These are phyloP conservation scores for Arthrinium phaeospermum DNA, from an alignment of 2,329 filamentous ascomycete species.

Conservation along the genomic window DNA sequence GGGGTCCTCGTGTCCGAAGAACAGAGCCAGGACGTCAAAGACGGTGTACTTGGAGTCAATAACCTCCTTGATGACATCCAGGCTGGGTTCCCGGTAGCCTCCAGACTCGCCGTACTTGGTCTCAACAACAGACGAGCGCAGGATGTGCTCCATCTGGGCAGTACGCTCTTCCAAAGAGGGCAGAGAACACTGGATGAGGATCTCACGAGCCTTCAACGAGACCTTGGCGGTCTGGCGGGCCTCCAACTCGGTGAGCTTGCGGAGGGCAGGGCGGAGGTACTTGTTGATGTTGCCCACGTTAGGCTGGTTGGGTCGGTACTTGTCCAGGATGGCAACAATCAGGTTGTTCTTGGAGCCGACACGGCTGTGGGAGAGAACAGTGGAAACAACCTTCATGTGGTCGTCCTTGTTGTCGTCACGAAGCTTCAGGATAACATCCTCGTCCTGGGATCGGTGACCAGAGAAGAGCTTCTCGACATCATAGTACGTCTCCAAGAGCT, in stretches of 20 bases:
- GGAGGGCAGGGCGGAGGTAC: slow-evolving; percentile 81
- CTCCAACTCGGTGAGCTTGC: slow-evolving; percentile 89
- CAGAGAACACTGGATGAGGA: slow-evolving; percentile 95
- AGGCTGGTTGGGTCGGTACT: slow-evolving; percentile 94
- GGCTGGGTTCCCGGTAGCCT: slow-evolving; percentile 91
- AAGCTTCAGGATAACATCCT: slow-evolving; percentile 91
- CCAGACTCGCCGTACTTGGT: slow-evolving; percentile 97
- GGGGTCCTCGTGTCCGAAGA: slow-evolving; percentile 92
- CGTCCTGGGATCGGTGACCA: slow-evolving; percentile 82
- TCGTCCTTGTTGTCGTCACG: slow-evolving; percentile 97
- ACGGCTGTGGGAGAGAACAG: slow-evolving; percentile 90
- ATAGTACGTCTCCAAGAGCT: slow-evolving; percentile 81
- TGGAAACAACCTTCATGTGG: slow-evolving; percentile 82
- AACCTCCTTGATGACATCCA: slow-evolving; percentile 94
- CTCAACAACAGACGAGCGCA: slow-evolving; percentile 93
- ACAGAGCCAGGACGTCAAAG: slow-evolving; percentile 92
- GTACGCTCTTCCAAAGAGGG: slow-evolving; percentile 95
- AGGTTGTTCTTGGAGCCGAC: slow-evolving; percentile 94
- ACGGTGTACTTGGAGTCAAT: slow-evolving; percentile 99
- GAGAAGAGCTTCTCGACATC: slow-evolving; percentile 88
- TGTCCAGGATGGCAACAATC: slow-evolving; percentile 86
- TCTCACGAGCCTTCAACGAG: slow-evolving; percentile 93
- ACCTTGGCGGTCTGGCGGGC: slow-evolving; percentile 89
- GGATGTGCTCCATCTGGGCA: slow-evolving; percentile 97
- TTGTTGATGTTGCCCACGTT: slow-evolving; percentile 87